Conservation (phyloP, 2,329 filamentous ascomycete genomes). For the Diaporthe sp. region DNA sequence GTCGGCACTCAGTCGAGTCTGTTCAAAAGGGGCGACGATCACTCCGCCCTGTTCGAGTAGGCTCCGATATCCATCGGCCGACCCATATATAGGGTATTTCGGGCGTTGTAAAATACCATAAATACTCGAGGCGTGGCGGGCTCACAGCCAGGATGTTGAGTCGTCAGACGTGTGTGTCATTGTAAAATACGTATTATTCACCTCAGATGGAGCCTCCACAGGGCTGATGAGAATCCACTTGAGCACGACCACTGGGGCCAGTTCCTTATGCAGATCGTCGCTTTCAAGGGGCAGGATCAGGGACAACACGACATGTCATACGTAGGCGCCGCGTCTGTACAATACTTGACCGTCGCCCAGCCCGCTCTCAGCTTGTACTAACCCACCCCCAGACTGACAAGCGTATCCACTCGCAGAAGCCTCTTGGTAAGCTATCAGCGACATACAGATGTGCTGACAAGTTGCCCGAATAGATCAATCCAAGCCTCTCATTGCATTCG, state of each 20-base stretch:
- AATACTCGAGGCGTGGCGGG: too few relatives aligned
- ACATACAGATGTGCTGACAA: not conserved
- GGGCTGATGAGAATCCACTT: constrained; percentile 19
- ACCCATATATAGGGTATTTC: not conserved
- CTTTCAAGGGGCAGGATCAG: not conserved
- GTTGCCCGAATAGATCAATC: not conserved
- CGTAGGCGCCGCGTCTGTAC: not conserved
- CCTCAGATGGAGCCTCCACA: not conserved
- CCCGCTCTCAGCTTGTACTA: not conserved
- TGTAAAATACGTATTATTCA: constrained; percentile 18
- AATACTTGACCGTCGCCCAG: not conserved
- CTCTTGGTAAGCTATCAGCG: not conserved
- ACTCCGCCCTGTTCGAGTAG: constrained; percentile 2
- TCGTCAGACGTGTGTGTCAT: not conserved
- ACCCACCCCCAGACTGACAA: not conserved
- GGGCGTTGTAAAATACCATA: constrained; percentile 14
- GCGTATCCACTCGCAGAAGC: not conserved
- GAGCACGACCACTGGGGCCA: constrained; percentile 19
- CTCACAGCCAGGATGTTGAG: not conserved
- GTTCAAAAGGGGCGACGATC: constrained; percentile 27
- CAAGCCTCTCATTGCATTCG: too few relatives aligned
- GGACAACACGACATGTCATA: not conserved
- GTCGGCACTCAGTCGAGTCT: not conserved
- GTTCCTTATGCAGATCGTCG: constrained; percentile 18
- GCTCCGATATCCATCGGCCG: not conserved